Base-by-base conservation (phyloP, 2,329 filamentous ascomycete genomes). In the Ophiocordyceps camponoti-saundersi region DNA sequence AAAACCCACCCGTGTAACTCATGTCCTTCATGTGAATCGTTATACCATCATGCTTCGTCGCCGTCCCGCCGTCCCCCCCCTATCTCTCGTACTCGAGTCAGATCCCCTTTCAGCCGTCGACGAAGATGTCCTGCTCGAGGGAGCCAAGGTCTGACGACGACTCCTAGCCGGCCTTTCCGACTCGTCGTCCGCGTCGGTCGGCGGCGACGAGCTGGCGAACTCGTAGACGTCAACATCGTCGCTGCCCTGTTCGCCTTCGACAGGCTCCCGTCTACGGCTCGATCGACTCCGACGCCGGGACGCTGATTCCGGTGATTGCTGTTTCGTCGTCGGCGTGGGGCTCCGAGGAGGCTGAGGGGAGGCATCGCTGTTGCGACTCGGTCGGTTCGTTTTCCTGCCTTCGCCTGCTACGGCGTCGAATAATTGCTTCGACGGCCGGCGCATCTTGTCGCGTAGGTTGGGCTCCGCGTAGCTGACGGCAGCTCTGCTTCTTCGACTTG, bases 401-500 rank as follows among this genome's bases (percentile, higher is more conserved):
- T 82, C 75, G n/a, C 75, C 78, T 12, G 73, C 64, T 15, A 90
- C 84, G 1, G 84, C 85, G 59, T 88, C 83, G 34, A 82, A 75
- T 11, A 89, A 63, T 52, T 85, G 78, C 57, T 85, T 85, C 1
- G 81, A 84, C 21, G 85, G 84, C 49, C 85, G 75, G 49, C 85
- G 75, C 85, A 92, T 89, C 65, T 92, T 92, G 57, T 81, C 82
- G 51, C 82, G 74, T 41, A 92, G 68, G 56, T 84, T 90, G 1
- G 85, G 85, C 60, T 90, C 84, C 12, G 84, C 82, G 60, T 92
- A 92, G 65, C 83, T 90, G 50, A 92, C 75, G 45, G 79, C 71
- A 12, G 76, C 66, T 55, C 82, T 72, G 44, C 77, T 76, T 52
- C 85, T 75, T 53, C 85, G 71, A 53, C 79, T 82, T 21, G 77